A percentile compares a stretch with the other conserved stretches of the same genome.
Evolutionary conservation across 2,329 filamentous ascomycete species (phyloP).

Genomic region (Cordyceps cateniannulata): DNA sequence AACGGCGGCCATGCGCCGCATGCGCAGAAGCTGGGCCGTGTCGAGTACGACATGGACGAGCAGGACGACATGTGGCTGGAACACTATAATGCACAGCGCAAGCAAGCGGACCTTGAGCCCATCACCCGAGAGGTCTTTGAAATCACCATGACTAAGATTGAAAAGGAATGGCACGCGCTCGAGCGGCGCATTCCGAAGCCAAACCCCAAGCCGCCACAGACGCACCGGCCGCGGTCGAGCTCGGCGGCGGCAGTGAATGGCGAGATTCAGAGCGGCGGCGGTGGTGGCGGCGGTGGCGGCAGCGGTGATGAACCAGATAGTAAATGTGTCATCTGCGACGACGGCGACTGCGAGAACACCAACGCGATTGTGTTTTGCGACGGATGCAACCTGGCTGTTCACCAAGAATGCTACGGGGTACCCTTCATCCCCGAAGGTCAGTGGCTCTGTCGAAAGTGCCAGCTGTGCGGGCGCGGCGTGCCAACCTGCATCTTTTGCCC

Average conservation of each 20-base stretch:
- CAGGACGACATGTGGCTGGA: slow-evolving; percentile 97
- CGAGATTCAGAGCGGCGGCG: slow-evolving; percentile 68
- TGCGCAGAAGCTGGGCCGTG: slow-evolving; percentile 57
- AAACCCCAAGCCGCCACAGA: slow-evolving; percentile 92
- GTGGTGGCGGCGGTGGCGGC: background rate
- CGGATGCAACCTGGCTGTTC: slow-evolving; percentile 92
- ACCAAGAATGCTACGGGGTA: slow-evolving; percentile 98
- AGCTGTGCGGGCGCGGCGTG: slow-evolving; percentile 85
- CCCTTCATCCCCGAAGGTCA: slow-evolving; percentile 98
- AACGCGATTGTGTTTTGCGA: slow-evolving; percentile 99
- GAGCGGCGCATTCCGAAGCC: slow-evolving; percentile 97
- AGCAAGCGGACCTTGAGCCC: slow-evolving; percentile 64
- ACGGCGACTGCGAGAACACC: slow-evolving; percentile 98
- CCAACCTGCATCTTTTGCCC: slow-evolving; percentile 98
- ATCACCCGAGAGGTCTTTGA: slow-evolving; percentile 95
- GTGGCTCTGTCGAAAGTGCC: slow-evolving; percentile 96
- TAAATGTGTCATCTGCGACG: slow-evolving; percentile 96
- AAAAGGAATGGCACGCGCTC: slow-evolving; percentile 95
- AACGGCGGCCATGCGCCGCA: slow-evolving; percentile 16
- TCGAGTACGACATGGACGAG: slow-evolving; percentile 99
- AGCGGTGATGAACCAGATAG: slow-evolving; percentile 79
- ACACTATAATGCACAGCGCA: slow-evolving; percentile 71
- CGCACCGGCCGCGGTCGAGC: slow-evolving; percentile 84
- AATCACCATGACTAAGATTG: slow-evolving; percentile 96
- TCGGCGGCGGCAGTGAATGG: slow-evolving; percentile 94